Evolutionary conservation across 768 basidiomycete species (phyloP).

Genomic region (Suillus ampliporus): DNA sequence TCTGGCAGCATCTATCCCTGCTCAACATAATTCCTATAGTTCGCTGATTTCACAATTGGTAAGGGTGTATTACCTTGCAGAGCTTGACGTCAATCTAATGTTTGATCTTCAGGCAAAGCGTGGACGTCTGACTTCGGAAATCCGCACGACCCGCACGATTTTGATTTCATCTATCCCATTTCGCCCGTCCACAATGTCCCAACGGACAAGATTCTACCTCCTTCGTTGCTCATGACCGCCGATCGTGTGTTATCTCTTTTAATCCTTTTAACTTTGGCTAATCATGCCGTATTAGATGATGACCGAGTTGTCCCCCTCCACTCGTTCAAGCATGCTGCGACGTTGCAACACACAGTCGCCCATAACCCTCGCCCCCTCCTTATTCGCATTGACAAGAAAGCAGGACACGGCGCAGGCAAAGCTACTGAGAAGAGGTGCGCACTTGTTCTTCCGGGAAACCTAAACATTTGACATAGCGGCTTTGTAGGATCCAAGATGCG

Average conservation of each 20-base stretch:
- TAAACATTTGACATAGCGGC: not conserved
- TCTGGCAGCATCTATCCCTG: not conserved
- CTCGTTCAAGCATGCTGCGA: slow-evolving; percentile 83
- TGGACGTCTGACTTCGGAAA: slow-evolving; percentile 85
- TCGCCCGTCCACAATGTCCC: slow-evolving; percentile 86
- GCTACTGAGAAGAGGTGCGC: slow-evolving; percentile 68
- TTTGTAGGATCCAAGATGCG: slow-evolving; percentile 69
- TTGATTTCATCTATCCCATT: slow-evolving; percentile 82
- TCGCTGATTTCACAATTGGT: slow-evolving; percentile 81
- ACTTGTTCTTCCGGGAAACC: slow-evolving; percentile 5
- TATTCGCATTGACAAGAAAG: slow-evolving; percentile 78
- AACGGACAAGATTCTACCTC: slow-evolving; percentile 62
- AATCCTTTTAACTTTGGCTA: not conserved
- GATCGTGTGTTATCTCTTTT: slow-evolving; percentile 60
- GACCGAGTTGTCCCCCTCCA: slow-evolving; percentile 89
- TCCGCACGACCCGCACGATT: slow-evolving; percentile 75
- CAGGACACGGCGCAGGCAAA: slow-evolving; percentile 84
- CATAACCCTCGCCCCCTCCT: slow-evolving; percentile 76
- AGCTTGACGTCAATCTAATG: slow-evolving; percentile 11
- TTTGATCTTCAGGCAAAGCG: slow-evolving; percentile 54
- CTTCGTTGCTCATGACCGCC: slow-evolving; percentile 79
- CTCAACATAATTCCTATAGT: slow-evolving; percentile 43
- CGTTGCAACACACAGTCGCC: slow-evolving; percentile 69
- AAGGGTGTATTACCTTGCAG: slow-evolving; percentile 16
- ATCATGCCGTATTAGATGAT: slow-evolving; percentile 56